phyloP scores from a whole-genome alignment of 73 alveolate species.

The Tetrahymena elliotti region DNA sequence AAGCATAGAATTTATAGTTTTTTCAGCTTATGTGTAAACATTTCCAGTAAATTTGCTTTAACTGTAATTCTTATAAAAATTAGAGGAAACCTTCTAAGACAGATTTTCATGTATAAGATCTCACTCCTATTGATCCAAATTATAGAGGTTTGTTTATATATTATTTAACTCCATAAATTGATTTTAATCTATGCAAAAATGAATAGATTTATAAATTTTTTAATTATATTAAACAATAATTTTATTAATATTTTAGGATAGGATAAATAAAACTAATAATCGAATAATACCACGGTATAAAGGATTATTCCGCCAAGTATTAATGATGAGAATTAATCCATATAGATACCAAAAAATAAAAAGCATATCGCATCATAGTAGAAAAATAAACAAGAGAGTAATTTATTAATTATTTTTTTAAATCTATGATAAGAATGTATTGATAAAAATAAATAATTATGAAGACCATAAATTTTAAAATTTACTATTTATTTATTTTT shows the following conservation, averaged over 20 bases:
- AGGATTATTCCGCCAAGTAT: not conserved
- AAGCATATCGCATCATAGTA: not conserved
- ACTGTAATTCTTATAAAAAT: not conserved
- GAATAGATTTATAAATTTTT: no score
- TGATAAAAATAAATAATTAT: not conserved
- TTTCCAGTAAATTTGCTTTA: not conserved
- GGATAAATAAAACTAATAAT: not conserved
- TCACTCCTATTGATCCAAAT: not conserved
- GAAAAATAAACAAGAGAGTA: not conserved
- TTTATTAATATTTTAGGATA: not conserved
- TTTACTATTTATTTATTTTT: not conserved
- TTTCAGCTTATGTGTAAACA: not conserved
- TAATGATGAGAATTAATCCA: not conserved
- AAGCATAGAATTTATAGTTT: not conserved
- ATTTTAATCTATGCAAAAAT: no score
- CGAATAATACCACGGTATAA: not conserved
- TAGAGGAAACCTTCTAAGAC: not conserved
- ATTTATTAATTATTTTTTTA: not conserved
- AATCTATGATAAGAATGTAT: not conserved
- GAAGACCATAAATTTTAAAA: not conserved
- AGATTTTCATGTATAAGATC: not conserved
- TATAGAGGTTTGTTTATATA: not conserved
- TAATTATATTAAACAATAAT: no score
- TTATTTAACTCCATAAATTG: not conserved
- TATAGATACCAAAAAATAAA: not conserved